Evolutionary conservation across 2,329 filamentous ascomycete species (phyloP).

Genomic region (Aureobasidium lini): DNA sequence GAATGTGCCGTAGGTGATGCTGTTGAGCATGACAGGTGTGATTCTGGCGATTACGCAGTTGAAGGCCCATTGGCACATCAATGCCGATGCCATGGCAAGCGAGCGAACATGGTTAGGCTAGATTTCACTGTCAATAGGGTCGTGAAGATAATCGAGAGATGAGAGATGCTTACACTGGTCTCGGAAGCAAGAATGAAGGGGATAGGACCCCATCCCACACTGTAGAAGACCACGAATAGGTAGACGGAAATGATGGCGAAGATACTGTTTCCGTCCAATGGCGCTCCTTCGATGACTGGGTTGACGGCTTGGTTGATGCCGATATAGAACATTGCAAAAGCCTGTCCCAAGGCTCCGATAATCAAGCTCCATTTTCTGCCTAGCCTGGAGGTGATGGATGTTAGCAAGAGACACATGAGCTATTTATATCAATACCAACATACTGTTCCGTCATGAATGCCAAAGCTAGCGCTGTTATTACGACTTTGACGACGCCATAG

Average conservation of each 20-base stretch:
- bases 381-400: conserved; percentile 15
- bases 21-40: conserved; percentile 35
- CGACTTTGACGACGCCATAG: conserved; percentile 42
- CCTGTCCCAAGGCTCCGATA: conserved; percentile 35
- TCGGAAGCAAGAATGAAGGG: conserved; percentile 39
- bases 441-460: conserved; percentile 38
- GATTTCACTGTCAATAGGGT: neutral
- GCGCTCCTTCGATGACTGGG: conserved; percentile 45
- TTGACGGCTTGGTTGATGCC: conserved; percentile 27
- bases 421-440: neutral
- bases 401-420: neutral
- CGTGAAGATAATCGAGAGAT: neutral
- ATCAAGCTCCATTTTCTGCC: conserved; percentile 40
- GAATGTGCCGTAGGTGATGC: conserved; percentile 36
- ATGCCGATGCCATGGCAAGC: conserved; percentile 35
- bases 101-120: conserved; percentile 29
- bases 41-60: conserved; percentile 25
- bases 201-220: conserved; percentile 39
- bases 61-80: conserved; percentile 42
- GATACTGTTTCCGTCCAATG: conserved; percentile 54
- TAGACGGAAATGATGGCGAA: conserved; percentile 48
- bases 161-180: conserved; percentile 15
- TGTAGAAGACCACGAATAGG: conserved; percentile 41
- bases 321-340: conserved; percentile 38
- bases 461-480: conserved; percentile 36